phyloP scores from a whole-genome alignment of 352 stramenopile genomes.

The Globisporangium emineosum region DNA sequence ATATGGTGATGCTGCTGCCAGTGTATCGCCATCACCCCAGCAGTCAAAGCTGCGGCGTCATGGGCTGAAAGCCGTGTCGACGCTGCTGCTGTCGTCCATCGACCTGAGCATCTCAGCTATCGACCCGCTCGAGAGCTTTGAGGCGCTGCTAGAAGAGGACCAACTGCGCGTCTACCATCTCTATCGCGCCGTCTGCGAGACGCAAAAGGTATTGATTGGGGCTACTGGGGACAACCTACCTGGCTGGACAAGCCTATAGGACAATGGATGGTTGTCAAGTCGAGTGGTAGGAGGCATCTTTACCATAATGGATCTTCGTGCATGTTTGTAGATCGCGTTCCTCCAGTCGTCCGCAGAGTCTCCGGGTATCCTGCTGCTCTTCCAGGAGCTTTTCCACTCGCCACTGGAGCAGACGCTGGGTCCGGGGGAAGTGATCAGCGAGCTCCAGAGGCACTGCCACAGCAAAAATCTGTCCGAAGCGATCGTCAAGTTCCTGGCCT shows the following conservation, averaged over 20 bases:
- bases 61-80: not conserved
- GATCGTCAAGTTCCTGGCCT: conserved; percentile 1
- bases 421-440: not conserved
- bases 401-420: conserved; percentile 1
- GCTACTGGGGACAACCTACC: not conserved
- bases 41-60: not conserved
- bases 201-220: conserved; percentile 13
- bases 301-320: not conserved
- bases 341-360: conserved; percentile 14
- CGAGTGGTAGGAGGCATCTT: not conserved
- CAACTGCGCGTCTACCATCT: conserved; percentile 17
- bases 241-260: not conserved
- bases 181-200: conserved; percentile 6
- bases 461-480: not conserved
- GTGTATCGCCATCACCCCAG: not conserved
- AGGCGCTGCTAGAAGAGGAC: conserved; percentile 3
- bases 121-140: conserved; percentile 9
- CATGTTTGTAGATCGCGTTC: conserved; percentile 13
- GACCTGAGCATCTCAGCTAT: not conserved
- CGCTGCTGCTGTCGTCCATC: not conserved
- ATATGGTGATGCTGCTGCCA: not conserved
- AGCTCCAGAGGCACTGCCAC: conserved; percentile 1
- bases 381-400: conserved; percentile 21
- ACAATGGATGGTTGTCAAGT: not conserved
- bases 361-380: conserved; percentile 18